These are phyloP conservation scores for Sanghuangporus baumii DNA, from an alignment of 1,284 basidiomycete species.

Conservation along the genomic window DNA sequence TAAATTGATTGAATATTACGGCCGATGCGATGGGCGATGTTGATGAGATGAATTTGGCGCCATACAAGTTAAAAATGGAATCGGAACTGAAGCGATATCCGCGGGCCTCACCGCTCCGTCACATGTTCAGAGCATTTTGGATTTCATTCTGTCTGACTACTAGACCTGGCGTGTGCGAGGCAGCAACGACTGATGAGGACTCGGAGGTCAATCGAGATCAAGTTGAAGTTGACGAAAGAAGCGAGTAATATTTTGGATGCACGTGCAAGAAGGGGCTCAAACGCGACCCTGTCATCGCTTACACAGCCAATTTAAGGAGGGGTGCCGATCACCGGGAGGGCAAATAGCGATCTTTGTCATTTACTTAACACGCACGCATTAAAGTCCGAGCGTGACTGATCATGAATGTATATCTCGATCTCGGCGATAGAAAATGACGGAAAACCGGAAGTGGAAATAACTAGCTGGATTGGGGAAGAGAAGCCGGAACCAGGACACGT, in stretches of 20 bases:
- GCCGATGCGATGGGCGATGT: not conserved
- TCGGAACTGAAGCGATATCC: not conserved
- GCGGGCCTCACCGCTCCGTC: not conserved
- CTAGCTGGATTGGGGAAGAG: not conserved
- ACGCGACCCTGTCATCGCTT: not conserved
- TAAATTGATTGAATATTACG: not conserved
- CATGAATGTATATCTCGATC: not conserved
- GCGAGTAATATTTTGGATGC: not conserved
- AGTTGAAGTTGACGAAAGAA: not conserved
- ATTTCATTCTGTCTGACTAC: not conserved
- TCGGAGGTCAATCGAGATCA: not conserved
- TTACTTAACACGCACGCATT: not conserved
- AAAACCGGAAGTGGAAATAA: not conserved
- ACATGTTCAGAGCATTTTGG: not conserved
- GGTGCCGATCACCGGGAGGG: not conserved
- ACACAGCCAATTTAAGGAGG: not conserved
- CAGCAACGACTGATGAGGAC: not conserved
- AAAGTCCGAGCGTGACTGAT: not conserved
- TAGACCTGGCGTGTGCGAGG: not conserved
- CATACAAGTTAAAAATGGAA: not conserved
- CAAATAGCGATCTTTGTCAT: too few species aligned
- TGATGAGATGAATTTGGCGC: not conserved
- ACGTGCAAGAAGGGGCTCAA: not conserved
- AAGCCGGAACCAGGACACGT: not conserved
- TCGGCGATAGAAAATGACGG: not conserved